These are phyloP conservation scores for Macadamia integrifolia DNA, from an alignment of 164 flowering plant genomes.

Conservation along the genomic window DNA sequence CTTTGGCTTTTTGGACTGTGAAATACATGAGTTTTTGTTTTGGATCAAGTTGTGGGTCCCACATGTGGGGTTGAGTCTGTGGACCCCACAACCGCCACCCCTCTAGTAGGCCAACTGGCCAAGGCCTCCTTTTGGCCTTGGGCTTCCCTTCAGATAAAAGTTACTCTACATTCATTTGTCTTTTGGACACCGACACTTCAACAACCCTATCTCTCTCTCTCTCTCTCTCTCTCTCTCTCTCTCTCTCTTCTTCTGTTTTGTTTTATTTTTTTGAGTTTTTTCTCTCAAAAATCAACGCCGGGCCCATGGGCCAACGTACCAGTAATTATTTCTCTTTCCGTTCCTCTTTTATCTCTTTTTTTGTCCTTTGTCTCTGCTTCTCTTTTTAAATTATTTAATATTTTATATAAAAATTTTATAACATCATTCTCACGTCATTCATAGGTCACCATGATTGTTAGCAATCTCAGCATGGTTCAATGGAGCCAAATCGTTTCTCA, in stretches of 20 bases:
- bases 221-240: background rate
- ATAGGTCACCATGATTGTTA: too few relatives aligned
- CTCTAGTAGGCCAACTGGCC: too few relatives aligned
- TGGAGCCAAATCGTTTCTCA: too few relatives aligned
- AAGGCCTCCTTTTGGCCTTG: constrained; percentile 10
- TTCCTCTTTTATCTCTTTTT: constrained; percentile 3
- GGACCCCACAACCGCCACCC: too few relatives aligned
- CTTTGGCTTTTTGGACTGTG: too few relatives aligned
- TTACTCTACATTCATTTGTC: background rate
- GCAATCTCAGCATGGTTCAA: too few relatives aligned
- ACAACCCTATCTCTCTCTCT: constrained; percentile 18
- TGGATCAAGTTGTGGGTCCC: background rate
- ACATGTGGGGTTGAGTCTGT: too few relatives aligned
- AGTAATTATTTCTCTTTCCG: constrained; percentile 17
- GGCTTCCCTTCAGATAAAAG: constrained; percentile 1
- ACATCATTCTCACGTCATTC: constrained; percentile 22
- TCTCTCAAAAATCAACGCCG: constrained; percentile 15
- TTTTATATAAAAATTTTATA: background rate
- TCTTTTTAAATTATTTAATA: background rate
- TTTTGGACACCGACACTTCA: constrained; percentile 22
- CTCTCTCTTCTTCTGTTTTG: too few relatives aligned
- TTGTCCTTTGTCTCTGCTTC: constrained; percentile 6
- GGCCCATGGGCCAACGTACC: constrained; percentile 11
- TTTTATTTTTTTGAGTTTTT: background rate
- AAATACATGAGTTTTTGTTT: constrained; percentile 6